Evolutionary conservation across 164 flowering plant species (phyloP).

Genomic region (Santalum album): DNA sequence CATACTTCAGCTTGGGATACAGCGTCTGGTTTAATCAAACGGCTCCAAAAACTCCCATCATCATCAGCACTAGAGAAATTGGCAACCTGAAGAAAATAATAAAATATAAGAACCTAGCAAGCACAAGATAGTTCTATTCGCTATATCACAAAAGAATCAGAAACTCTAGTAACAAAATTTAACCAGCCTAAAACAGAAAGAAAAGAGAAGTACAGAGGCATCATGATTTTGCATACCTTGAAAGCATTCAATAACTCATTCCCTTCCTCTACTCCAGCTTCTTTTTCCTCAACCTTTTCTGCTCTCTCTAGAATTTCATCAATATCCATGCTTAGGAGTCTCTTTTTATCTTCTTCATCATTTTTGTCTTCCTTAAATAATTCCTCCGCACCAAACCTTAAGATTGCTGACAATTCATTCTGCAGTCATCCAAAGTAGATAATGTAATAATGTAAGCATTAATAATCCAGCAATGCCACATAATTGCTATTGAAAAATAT

Average conservation of each 20-base stretch:
- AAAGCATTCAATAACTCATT: conserved; percentile 82
- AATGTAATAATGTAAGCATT: background rate
- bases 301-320: conserved; percentile 99
- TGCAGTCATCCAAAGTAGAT: conserved; percentile 22
- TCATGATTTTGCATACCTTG: conserved; percentile 49
- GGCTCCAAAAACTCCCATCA: conserved; percentile 95
- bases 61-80: conserved; percentile 84
- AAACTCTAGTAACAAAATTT: too few relatives aligned
- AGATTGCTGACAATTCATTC: conserved; percentile 95
- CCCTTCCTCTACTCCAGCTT: conserved; percentile 52
- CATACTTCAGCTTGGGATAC: conserved; percentile 72
- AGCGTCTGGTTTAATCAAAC: conserved; percentile 95
- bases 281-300: conserved; percentile 93
- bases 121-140: too few relatives aligned
- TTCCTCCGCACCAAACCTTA: conserved; percentile 98
- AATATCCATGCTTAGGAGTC: conserved; percentile 84
- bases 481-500: background rate
- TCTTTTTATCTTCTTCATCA: conserved; percentile 91
- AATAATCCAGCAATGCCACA: background rate
- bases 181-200: too few relatives aligned
- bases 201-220: background rate
- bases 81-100: conserved; percentile 66
- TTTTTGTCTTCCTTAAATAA: conserved; percentile 92
- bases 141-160: too few relatives aligned
- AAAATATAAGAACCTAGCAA: too few relatives aligned